Conservation (phyloP, 176 grass and related monocot genomes). For the Triticum timopheevii region DNA sequence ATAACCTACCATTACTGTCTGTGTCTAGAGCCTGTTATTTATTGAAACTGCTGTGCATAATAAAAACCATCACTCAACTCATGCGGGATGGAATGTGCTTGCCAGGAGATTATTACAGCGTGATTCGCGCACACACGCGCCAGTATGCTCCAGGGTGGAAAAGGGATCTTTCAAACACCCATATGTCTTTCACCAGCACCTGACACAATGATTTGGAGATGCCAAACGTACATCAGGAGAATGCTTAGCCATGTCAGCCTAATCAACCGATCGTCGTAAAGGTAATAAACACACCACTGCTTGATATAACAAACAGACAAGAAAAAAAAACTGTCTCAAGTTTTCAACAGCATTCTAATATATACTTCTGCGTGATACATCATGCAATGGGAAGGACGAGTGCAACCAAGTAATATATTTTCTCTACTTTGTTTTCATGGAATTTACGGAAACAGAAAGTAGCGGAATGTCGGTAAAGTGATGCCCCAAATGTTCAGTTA, state of each 20-base stretch:
- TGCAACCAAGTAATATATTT: neutral
- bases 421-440: neutral
- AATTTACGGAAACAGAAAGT: neutral
- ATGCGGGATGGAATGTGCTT: neutral
- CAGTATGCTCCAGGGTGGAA: conserved; percentile 80
- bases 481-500: too few species aligned
- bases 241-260: neutral
- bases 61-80: conserved; percentile 1
- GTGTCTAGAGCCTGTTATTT: neutral
- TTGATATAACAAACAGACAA: neutral
- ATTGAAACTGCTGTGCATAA: conserved; percentile 13
- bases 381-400: neutral
- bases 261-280: neutral
- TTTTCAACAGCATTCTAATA: neutral
- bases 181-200: conserved; percentile 82
- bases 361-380: too few species aligned
- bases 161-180: conserved; percentile 88
- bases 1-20: neutral
- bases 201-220: conserved; percentile 34
- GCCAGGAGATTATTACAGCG: conserved; percentile 24
- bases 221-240: neutral
- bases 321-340: neutral
- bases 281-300: neutral
- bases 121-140: conserved; percentile 67
- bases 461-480: neutral